These are phyloP conservation scores for Corrigiola litoralis DNA, from an alignment of 179 eudicot genomes.

Conservation along the genomic window DNA sequence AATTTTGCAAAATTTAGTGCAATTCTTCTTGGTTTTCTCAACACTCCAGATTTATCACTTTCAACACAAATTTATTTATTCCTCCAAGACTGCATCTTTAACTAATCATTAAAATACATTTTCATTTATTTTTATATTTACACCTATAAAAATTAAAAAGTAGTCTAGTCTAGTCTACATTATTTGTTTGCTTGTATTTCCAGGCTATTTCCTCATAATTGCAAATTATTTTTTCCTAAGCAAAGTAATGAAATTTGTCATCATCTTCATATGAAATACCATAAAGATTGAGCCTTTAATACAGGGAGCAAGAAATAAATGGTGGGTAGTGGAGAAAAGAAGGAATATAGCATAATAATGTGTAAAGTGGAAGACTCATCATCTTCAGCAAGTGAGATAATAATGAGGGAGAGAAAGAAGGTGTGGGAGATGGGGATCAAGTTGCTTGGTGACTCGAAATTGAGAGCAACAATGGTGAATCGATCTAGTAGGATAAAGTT, in stretches of 20 bases:
- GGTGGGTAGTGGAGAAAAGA: constrained; percentile 21
- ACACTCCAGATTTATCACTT: too few species aligned
- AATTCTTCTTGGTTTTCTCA: too few species aligned
- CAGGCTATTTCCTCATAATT: constrained; percentile 16
- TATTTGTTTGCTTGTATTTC: constrained; percentile 7
- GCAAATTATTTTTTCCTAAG: not conserved
- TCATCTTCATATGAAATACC: not conserved
- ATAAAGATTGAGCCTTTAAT: constrained; percentile 17
- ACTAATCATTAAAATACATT: too few species aligned
- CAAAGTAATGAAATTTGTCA: not conserved
- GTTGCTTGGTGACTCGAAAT: constrained; percentile 29
- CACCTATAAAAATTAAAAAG: not conserved
- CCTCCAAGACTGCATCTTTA: not conserved
- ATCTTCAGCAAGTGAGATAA: constrained; percentile 6
- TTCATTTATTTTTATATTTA: not conserved
- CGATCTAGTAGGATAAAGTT: constrained; percentile 36
- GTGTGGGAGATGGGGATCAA: constrained; percentile 34
- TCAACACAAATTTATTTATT: too few species aligned
- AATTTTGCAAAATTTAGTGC: too few species aligned
- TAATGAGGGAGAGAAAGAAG: constrained; percentile 23
- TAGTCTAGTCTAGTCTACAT: too few species aligned
- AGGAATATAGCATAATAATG: constrained; percentile 21
- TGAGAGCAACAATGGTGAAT: constrained; percentile 36
- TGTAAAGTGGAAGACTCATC: constrained; percentile 27
- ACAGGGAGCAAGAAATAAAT: constrained; percentile 1